Evolutionary conservation across 495 filamentous ascomycete genomes (phyloP), one percentile per base, ranked within the genome.

Genomic region (Antarctomyces pellizariae): DNA sequence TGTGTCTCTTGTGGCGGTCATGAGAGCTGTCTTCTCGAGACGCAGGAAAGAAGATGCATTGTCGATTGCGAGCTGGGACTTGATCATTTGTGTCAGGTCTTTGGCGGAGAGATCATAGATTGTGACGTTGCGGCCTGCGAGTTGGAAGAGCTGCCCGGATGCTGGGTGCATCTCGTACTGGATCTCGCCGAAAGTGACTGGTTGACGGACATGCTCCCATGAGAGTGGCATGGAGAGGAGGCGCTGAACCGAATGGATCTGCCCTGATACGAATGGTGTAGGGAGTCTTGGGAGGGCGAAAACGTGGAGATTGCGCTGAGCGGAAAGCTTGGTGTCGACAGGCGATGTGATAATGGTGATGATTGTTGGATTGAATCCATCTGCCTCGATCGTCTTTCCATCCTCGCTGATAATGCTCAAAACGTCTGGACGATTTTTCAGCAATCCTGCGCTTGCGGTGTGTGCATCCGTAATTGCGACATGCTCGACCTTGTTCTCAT

Each of bases 41-140:
- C 61, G 50, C 4, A 69, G 38, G 28, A 70, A 64, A 2, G 61
- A 66, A 19, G 36, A 39, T 5, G 54, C 42, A 0, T 34, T 47
- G 7, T 40, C 29, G n/a, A 52, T 32, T 5, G 43, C 11, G 2
- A 40, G 18, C 1, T 16, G 25, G 4, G 41, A 35, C n/a, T 23
- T 37, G 18, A 13, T 21, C 18, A 18, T 34, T 37, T 1, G 41
- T n/a, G n/a, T n/a, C n/a, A n/a, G n/a, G n/a, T n/a, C n/a, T n/a
- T n/a, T n/a, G n/a, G n/a, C n/a, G n/a, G n/a, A n/a, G n/a, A n/a
- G n/a, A n/a, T n/a, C n/a, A n/a, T n/a, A n/a, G n/a, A n/a, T n/a
- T n/a, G n/a, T n/a, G n/a, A n/a, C n/a, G n/a, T n/a, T n/a, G n/a
- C n/a, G n/a, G n/a, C n/a, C n/a, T n/a, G n/a, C n/a, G n/a, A n/a